Conservation (phyloP, 179 eudicot species). For the Amaranthus tricolor region DNA sequence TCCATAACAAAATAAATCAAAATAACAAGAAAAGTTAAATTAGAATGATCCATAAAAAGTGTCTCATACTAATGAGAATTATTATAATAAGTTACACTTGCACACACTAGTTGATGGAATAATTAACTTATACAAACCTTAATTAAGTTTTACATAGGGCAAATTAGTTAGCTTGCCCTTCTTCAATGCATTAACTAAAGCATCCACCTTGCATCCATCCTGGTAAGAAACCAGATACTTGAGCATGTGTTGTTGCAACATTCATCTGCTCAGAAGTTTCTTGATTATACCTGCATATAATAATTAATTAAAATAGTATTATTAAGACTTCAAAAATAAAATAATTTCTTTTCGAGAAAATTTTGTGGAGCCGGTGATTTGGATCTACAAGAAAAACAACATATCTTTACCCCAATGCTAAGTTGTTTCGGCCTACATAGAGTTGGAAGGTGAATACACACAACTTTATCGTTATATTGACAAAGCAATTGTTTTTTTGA, state of each 20-base stretch:
- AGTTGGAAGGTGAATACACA: no score
- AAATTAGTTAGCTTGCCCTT: neutral
- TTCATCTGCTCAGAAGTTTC: conserved; percentile 54
- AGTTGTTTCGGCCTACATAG: no score
- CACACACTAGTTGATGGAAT: conserved; percentile 26
- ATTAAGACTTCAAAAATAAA: no score
- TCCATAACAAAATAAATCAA: conserved; percentile 8
- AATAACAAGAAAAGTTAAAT: neutral
- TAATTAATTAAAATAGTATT: no score
- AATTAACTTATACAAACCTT: neutral
- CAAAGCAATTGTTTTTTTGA: no score
- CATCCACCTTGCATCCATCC: conserved; percentile 68
- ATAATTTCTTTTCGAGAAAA: no score
- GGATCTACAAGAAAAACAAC: no score
- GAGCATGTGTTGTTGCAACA: conserved; percentile 48
- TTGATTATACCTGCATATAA: conserved; percentile 48
- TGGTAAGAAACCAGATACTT: conserved; percentile 59
- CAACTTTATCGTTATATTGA: no score
- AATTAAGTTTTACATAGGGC: conserved; percentile 1
- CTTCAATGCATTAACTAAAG: conserved; percentile 36
- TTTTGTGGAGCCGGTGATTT: no score
- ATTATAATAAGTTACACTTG: conserved; percentile 21
- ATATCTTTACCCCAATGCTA: no score
- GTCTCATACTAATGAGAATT: conserved; percentile 12
- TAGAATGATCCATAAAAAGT: neutral